A percentile compares a stretch with the other conserved stretches of the same genome.
Conservation (phyloP, 2,329 filamentous ascomycete genomes). For the Exutisphaerella laricina region DNA sequence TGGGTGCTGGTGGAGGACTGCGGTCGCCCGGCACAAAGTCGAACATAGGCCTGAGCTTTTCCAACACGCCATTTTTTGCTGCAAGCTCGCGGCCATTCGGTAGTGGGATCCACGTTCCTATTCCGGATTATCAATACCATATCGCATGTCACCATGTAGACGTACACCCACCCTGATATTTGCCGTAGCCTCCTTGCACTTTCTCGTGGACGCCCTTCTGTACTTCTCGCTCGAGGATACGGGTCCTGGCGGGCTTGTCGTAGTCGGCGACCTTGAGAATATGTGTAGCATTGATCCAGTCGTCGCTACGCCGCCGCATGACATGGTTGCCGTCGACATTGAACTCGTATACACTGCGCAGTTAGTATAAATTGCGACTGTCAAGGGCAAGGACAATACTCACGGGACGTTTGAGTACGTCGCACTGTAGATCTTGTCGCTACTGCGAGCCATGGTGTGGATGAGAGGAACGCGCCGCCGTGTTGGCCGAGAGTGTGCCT, state of each 20-base stretch:
- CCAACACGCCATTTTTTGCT: slow-evolving; percentile 77
- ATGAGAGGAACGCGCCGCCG: not conserved
- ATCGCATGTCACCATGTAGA: no score
- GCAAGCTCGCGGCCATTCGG: slow-evolving; percentile 74
- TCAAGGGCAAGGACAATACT: not conserved
- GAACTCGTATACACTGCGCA: slow-evolving; percentile 53
- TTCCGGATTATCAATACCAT: not conserved
- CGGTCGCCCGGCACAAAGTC: slow-evolving; percentile 78
- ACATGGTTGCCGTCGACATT: slow-evolving; percentile 87
- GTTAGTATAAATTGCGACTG: no score
- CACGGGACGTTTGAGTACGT: slow-evolving; percentile 52
- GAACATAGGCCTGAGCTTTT: slow-evolving; percentile 80
- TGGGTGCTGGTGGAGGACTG: slow-evolving; percentile 88
- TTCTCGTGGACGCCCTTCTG: slow-evolving; percentile 97
- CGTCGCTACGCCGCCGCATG: slow-evolving; percentile 86
- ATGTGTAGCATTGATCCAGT: slow-evolving; percentile 99
- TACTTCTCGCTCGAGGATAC: slow-evolving; percentile 92
- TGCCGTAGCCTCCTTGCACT: slow-evolving; percentile 95
- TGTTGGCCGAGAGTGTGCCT: not conserved
- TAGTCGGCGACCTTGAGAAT: slow-evolving; percentile 96
- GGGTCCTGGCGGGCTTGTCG: slow-evolving; percentile 90
- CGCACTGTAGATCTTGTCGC: slow-evolving; percentile 54
- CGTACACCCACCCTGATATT: slow-evolving; percentile 75
- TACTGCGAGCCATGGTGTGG: slow-evolving; percentile 19
- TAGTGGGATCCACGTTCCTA: slow-evolving; percentile 94